Percentiles rank a stretch among this genome's conserved stretches.
These are phyloP conservation scores for Elasticomyces elasticus DNA, from an alignment of 495 filamentous ascomycete genomes.

Conservation along the genomic window DNA sequence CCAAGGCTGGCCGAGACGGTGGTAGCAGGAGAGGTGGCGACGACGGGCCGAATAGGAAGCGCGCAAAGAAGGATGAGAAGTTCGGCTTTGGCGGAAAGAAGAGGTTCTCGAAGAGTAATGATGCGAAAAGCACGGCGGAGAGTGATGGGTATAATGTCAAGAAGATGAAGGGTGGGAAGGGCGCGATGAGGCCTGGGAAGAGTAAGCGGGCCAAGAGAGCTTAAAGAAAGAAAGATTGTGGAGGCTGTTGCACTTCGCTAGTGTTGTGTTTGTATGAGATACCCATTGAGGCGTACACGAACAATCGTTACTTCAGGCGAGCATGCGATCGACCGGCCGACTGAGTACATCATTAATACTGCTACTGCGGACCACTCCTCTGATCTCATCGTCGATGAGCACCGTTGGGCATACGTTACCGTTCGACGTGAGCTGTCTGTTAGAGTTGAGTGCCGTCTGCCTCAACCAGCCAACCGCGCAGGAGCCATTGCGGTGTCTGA, in stretches of 20 bases:
- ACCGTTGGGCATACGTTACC: too few species aligned
- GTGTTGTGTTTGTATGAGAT: not conserved
- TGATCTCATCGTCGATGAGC: too few species aligned
- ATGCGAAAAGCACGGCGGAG: conserved; percentile 69
- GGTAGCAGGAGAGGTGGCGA: conserved; percentile 8
- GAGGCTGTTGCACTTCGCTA: not conserved
- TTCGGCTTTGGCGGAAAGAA: conserved; percentile 96
- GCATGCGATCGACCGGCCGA: too few species aligned
- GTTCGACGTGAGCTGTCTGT: too few species aligned
- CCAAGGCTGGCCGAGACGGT: conserved; percentile 9
- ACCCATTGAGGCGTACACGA: too few species aligned
- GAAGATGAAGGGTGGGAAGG: conserved; percentile 64
- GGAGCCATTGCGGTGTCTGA: too few species aligned
- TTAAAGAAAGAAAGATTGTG: not conserved
- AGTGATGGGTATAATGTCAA: conserved; percentile 64
- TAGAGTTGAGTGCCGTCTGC: too few species aligned
- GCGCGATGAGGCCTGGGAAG: conserved; percentile 44
- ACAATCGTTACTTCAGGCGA: too few species aligned
- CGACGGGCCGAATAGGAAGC: conserved; percentile 45
- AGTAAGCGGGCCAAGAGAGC: conserved; percentile 43
- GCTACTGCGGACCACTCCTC: too few species aligned
- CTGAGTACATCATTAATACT: too few species aligned
- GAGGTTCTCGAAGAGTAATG: conserved; percentile 73
- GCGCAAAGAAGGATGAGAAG: conserved; percentile 85
- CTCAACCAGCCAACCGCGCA: too few species aligned